A percentile compares a stretch with the other conserved stretches of the same genome.
Evolutionary conservation across 2,329 filamentous ascomycete species (phyloP).

Genomic region (Fusarium aywerte): DNA sequence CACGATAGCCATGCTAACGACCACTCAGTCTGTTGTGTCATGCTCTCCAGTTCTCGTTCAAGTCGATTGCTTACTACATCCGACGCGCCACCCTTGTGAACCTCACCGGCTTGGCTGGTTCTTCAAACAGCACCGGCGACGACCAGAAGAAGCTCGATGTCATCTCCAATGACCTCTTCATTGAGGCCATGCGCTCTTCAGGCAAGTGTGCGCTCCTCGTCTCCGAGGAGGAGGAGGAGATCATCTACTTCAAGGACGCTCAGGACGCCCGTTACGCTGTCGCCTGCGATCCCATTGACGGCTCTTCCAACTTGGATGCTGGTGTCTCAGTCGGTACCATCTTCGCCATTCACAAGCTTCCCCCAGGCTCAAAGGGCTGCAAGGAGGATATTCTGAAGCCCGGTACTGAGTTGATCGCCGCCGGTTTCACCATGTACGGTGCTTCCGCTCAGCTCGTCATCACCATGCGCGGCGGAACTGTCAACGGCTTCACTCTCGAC

Average conservation of each 20-base stretch:
- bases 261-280: constrained; percentile 88
- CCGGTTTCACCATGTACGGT: constrained; percentile 99
- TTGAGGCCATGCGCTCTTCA: constrained; percentile 92
- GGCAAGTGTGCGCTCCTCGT: constrained; percentile 91
- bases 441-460: constrained; percentile 96
- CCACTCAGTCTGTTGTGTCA: constrained; percentile 85
- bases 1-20: constrained; percentile 27
- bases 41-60: constrained; percentile 99
- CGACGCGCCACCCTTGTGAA: constrained; percentile 95
- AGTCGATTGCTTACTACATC: constrained; percentile 99
- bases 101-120: constrained; percentile 92
- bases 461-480: constrained; percentile 90
- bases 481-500: constrained; percentile 98
- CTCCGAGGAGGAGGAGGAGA: constrained; percentile 97
- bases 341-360: constrained; percentile 91
- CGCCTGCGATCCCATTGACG: constrained; percentile 97
- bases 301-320: constrained; percentile 95
- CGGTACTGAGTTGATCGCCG: constrained; percentile 89
- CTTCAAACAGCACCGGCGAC: constrained; percentile 94
- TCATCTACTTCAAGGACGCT: constrained; percentile 85
- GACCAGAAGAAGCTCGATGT: constrained; percentile 99
- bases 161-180: constrained; percentile 98
- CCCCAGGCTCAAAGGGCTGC: constrained; percentile 76
- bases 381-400: constrained; percentile 90
- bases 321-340: constrained; percentile 98